Base-by-base conservation (phyloP, 2,329 filamentous ascomycete species). In the Chrysoporthe austroafricana region DNA sequence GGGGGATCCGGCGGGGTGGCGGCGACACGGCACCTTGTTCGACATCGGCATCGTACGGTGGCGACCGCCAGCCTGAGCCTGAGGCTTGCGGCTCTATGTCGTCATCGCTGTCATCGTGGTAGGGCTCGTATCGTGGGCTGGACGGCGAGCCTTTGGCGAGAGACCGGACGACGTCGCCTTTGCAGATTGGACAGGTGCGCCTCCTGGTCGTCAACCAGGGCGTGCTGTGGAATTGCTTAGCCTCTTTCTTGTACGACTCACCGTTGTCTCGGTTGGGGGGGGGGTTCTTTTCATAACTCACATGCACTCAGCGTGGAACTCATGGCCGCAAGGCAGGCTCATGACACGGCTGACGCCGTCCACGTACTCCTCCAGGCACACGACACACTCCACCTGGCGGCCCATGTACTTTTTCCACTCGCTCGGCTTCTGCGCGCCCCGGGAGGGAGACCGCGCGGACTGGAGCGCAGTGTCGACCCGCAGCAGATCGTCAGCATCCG, bases 261-360 rank as follows among this genome's bases (percentile, higher is more conserved):
- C 26, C 26, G 26, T 21, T 26, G 26, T 26, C 26, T 26, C 26
- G 26, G 26, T 26, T 1, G 26, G 26, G 26, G 26, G 26, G 26
- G 26, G 26, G 26, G 26, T 39, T n/a, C n/a, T 4, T 39, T 39
- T 39, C 36, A 1, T 39, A 6, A 91, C 94, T 90, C 82, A 97
- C 94, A 99, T 98, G 94, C 96, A 99, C 77, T 97, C 94, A 39
- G 86, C 95, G 78, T 99, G 96, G 79, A 98, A 99, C 76, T 99
- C 96, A 77, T 99, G 96, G 46, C 96, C 96, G 79, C 96, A 99
- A 9, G 96, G 96, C 68, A 99, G 81, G 76, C 94, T 96, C 96
- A 99, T 99, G 50, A 99, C 95, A 75, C 89, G 88, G 77, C 94
- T 97, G 73, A 97, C 90, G 50, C 96, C 96, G 78, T 97, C 94